Conservation (phyloP, 2,329 filamentous ascomycete genomes). For the Sclerotinia nivalis region DNA sequence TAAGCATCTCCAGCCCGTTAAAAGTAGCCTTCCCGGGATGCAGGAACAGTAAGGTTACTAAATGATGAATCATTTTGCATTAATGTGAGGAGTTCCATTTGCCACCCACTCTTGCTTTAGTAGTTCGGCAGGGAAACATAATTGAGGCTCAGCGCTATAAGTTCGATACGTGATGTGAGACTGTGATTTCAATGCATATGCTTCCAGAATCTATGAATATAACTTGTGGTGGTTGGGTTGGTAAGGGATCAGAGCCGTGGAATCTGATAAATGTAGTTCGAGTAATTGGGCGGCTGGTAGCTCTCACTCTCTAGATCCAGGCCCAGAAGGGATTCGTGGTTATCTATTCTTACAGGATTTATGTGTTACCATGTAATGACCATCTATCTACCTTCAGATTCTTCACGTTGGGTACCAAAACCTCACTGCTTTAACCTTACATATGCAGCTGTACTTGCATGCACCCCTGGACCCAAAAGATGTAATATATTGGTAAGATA, state of each 20-base stretch:
- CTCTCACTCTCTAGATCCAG: too few relatives aligned
- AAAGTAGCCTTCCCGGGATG: neutral
- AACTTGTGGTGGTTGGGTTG: too few relatives aligned
- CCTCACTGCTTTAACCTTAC: neutral
- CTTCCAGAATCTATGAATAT: too few relatives aligned
- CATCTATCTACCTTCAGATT: neutral
- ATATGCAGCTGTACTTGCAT: conserved; percentile 5
- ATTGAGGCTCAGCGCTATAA: too few relatives aligned
- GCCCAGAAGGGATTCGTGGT: neutral
- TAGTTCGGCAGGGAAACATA: too few relatives aligned
- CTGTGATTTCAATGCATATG: too few relatives aligned
- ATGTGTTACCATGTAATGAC: neutral
- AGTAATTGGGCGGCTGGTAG: too few relatives aligned
- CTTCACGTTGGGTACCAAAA: neutral
- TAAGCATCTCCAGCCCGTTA: neutral
- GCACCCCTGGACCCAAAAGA: neutral
- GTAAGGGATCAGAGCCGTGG: too few relatives aligned
- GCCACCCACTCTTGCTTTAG: neutral
- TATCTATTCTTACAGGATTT: neutral
- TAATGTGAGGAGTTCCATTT: neutral
- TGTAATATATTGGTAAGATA: neutral
- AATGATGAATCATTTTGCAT: neutral
- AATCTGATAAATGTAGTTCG: too few relatives aligned
- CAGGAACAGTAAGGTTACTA: neutral
- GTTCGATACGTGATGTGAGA: too few relatives aligned